Evolutionary conservation across 23 red algal genomes (phyloP).

Genomic region (Gracilaria caudata): DNA sequence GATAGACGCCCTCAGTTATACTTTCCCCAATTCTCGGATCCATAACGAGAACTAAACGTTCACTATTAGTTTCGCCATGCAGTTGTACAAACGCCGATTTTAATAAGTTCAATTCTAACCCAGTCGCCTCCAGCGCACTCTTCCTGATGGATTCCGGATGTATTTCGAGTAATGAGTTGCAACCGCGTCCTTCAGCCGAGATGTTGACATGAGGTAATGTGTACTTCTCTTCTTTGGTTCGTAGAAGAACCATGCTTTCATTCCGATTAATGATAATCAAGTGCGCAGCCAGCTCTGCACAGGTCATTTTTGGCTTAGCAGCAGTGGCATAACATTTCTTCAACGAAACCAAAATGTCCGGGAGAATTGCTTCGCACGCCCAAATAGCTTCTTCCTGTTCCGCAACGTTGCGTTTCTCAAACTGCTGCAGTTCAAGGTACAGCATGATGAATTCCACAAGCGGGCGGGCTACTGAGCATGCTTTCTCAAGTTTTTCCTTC

Average conservation of each 20-base stretch:
- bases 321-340: background rate
- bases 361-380: constrained; percentile 1
- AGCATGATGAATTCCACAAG: constrained; percentile 1
- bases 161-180: background rate
- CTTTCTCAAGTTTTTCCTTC: background rate
- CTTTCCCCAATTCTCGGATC: background rate
- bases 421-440: background rate
- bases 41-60: constrained; percentile 4
- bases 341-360: background rate
- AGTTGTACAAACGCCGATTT: background rate
- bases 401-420: constrained; percentile 1
- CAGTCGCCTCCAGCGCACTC: constrained; percentile 1
- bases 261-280: background rate
- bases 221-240: background rate
- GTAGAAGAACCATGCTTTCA: constrained; percentile 1
- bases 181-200: background rate
- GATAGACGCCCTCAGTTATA: background rate
- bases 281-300: background rate
- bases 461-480: background rate
- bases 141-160: constrained; percentile 1
- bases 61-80: constrained; percentile 2
- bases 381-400: constrained; percentile 5
- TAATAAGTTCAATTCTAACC: background rate
- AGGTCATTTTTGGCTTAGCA: background rate
- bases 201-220: constrained; percentile 1